These are phyloP conservation scores for Halenospora varia DNA, from an alignment of 495 filamentous ascomycete species.

Conservation along the genomic window DNA sequence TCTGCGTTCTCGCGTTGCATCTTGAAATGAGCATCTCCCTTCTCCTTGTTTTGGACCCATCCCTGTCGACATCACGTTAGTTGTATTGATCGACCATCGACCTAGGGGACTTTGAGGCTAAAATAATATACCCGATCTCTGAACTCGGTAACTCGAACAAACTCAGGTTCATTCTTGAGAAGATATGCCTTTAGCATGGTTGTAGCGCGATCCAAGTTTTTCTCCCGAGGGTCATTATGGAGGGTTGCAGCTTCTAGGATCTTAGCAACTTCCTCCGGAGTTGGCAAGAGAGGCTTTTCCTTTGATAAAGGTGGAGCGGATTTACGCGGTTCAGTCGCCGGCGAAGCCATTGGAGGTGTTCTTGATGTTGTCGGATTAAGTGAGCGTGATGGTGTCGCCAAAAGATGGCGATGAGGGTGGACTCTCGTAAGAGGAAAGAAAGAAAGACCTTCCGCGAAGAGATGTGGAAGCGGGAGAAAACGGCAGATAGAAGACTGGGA, in stretches of 20 bases:
- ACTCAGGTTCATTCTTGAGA: conserved; percentile 3
- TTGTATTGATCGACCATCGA: no score
- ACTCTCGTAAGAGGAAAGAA: no score
- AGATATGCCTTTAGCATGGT: background rate
- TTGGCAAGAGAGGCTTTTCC: background rate
- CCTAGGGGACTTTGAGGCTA: background rate
- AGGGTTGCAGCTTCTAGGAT: background rate
- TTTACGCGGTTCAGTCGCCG: no score
- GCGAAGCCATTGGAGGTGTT: no score
- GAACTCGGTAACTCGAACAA: conserved; percentile 1
- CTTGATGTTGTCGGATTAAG: no score
- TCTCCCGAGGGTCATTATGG: background rate
- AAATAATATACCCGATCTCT: background rate
- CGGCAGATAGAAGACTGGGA: no score
- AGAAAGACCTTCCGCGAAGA: no score
- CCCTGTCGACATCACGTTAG: background rate
- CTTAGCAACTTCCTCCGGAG: background rate
- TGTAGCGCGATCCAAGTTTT: background rate
- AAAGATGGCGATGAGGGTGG: no score
- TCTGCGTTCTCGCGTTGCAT: conserved; percentile 35
- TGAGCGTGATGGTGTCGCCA: no score
- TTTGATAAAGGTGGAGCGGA: background rate
- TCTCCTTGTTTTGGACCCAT: conserved; percentile 3
- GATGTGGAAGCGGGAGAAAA: no score
- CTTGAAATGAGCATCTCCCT: conserved; percentile 38